A percentile compares a stretch with the other conserved stretches of the same genome.
Conservation (phyloP, 164 flowering plant genomes). For the Liriodendron chinense region DNA sequence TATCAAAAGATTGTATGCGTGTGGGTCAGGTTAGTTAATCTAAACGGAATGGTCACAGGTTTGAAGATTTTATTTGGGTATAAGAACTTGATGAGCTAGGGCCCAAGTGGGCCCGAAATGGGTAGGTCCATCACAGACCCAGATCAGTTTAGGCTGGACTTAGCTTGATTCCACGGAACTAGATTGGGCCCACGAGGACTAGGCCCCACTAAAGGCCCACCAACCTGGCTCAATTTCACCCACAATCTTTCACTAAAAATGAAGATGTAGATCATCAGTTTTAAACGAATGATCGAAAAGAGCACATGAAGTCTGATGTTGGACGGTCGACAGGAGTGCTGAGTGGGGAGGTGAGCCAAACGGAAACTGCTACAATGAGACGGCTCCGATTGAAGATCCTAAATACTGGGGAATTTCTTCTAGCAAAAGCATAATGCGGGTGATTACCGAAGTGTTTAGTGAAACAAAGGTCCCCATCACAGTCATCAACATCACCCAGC, state of each 20-base stretch:
- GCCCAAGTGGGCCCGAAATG: too few relatives aligned
- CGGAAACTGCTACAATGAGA: constrained; percentile 73
- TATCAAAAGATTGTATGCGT: too few relatives aligned
- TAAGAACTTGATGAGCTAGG: too few relatives aligned
- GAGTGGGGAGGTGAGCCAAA: constrained; percentile 75
- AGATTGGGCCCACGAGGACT: too few relatives aligned
- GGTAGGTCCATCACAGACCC: too few relatives aligned
- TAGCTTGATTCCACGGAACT: too few relatives aligned
- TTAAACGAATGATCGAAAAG: neutral
- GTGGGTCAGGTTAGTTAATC: too few relatives aligned
- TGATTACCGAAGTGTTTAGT: constrained; percentile 60
- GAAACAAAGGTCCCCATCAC: constrained; percentile 56
- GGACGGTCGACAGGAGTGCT: constrained; percentile 42
- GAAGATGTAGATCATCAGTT: neutral
- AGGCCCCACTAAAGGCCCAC: too few relatives aligned
- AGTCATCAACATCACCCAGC: constrained; percentile 82
- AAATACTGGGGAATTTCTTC: constrained; percentile 66
- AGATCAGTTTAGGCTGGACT: too few relatives aligned
- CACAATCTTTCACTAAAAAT: too few relatives aligned
- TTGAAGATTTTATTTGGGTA: too few relatives aligned
- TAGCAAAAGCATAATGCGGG: constrained; percentile 60
- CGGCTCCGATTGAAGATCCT: constrained; percentile 60
- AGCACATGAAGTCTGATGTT: neutral
- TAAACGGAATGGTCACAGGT: too few relatives aligned
- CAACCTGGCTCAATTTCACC: neutral